These are phyloP conservation scores for Massarina eburnea DNA, from an alignment of 2,329 filamentous ascomycete species.

Conservation along the genomic window DNA sequence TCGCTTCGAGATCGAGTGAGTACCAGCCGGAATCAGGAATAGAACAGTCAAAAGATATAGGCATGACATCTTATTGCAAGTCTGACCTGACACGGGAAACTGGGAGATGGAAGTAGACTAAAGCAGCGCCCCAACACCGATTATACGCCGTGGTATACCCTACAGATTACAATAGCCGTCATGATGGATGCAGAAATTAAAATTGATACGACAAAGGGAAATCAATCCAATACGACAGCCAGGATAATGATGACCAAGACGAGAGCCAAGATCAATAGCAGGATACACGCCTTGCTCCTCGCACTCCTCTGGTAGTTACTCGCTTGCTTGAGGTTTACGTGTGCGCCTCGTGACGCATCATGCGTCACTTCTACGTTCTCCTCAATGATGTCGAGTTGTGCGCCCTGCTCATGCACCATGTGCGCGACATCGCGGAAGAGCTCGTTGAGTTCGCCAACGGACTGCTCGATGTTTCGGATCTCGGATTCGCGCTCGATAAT, in stretches of 20 bases:
- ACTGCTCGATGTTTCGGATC: constrained; percentile 96
- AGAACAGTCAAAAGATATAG: not conserved
- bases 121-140: constrained; percentile 3
- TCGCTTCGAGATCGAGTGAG: no score
- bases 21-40: not conserved
- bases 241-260: constrained; percentile 88
- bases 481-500: constrained; percentile 96
- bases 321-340: constrained; percentile 81
- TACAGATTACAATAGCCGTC: constrained; percentile 16
- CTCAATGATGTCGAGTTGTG: constrained; percentile 81
- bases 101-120: not conserved
- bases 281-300: constrained; percentile 88
- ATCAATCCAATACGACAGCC: constrained; percentile 76
- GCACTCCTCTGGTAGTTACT: constrained; percentile 94
- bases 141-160: constrained; percentile 18
- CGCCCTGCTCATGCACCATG: constrained; percentile 92
- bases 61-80: no score
- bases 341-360: constrained; percentile 80
- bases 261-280: constrained; percentile 83
- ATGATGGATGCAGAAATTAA: constrained; percentile 10
- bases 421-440: constrained; percentile 97
- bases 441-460: constrained; percentile 92
- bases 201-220: constrained; percentile 1
- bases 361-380: constrained; percentile 84
- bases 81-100: not conserved